Base-by-base conservation (phyloP, 2,329 filamentous ascomycete genomes). In the Aotearoamyces nothofagi region DNA sequence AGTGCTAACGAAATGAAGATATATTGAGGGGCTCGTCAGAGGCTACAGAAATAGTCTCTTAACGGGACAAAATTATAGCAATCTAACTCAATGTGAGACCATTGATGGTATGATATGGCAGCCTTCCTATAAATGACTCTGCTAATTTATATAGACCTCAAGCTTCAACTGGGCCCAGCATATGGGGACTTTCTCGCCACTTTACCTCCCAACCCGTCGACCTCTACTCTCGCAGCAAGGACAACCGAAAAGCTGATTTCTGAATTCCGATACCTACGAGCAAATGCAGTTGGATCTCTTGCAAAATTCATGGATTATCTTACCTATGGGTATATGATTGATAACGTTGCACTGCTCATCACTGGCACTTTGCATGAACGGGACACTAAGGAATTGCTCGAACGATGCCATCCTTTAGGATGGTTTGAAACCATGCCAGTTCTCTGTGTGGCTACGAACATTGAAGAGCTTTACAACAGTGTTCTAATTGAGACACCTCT, bases 361-460 rank as follows among this genome's bases (percentile, higher is more conserved):
- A 98, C 90, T 13, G 90, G 90, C 37, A 98, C 90, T 9, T 69
- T 98, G 16, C 90, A 98, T 58, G 92, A 98, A 60, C 74, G 90
- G 51, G 90, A 98, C 54, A 98, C 90, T 3, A 76, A 86, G 35
- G 90, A 98, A 58, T 69, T 98, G 38, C 62, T 98, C 30, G 90
- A 96, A 50, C 69, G 90, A 55, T 98, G 92, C 56, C 92, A 98
- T 47, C 90, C 90, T 5, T 69, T 98, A 5, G 90, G 90, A 43
- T 96, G 86, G 84, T 98, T 98, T 53, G 90, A 98, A 63, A 94
- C 90, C 6, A 84, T 98, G 78, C 92, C 90, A 0, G 90, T 94
- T 3, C 78, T 98, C 30, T 96, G 87, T 51, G 87, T 96, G 24
- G 90, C 90, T 17, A 94, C 87, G 28, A 98, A 96, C 54, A 93